phyloP scores from a whole-genome alignment of 2,329 filamentous ascomycete species.

The Xylaria sp. region DNA sequence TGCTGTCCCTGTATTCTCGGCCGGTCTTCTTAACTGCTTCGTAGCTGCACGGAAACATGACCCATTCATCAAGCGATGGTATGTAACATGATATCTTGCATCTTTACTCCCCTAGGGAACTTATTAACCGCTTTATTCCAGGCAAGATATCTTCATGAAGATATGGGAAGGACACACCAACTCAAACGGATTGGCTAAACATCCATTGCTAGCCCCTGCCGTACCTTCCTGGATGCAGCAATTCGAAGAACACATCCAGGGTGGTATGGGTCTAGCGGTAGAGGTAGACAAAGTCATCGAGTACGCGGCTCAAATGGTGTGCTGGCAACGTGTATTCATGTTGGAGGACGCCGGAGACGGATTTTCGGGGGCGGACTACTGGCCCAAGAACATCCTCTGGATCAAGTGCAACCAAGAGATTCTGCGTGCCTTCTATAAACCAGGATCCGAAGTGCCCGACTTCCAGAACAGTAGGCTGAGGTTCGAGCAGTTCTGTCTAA shows the following conservation, averaged over 20 bases:
- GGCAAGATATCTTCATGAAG: constrained; percentile 44
- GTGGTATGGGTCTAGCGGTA: constrained; percentile 41
- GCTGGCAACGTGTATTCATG: constrained; percentile 42
- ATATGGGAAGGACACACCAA: constrained; percentile 40
- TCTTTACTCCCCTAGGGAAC: not conserved
- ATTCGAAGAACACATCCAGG: constrained; percentile 31
- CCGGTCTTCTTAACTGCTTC: constrained; percentile 45
- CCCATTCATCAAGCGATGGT: constrained; percentile 46
- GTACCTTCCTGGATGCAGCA: constrained; percentile 36
- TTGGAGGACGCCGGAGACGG: constrained; percentile 35
- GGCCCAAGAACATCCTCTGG: constrained; percentile 21
- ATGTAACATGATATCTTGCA: not conserved
- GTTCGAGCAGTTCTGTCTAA: constrained; percentile 32
- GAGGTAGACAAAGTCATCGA: constrained; percentile 42
- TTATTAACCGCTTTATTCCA: constrained; percentile 26
- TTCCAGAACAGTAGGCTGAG: constrained; percentile 27
- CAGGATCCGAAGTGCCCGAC: not conserved
- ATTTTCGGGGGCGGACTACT: constrained; percentile 36
- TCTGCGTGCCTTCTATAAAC: not conserved
- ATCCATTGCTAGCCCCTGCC: constrained; percentile 40
- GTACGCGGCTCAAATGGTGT: constrained; percentile 48
- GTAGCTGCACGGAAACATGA: constrained; percentile 47
- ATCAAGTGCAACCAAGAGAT: constrained; percentile 27
- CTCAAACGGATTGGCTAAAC: constrained; percentile 34
- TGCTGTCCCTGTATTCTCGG: constrained; percentile 36